Base-by-base conservation (phyloP, 116 monocot genomes). In the Zostera marina region DNA sequence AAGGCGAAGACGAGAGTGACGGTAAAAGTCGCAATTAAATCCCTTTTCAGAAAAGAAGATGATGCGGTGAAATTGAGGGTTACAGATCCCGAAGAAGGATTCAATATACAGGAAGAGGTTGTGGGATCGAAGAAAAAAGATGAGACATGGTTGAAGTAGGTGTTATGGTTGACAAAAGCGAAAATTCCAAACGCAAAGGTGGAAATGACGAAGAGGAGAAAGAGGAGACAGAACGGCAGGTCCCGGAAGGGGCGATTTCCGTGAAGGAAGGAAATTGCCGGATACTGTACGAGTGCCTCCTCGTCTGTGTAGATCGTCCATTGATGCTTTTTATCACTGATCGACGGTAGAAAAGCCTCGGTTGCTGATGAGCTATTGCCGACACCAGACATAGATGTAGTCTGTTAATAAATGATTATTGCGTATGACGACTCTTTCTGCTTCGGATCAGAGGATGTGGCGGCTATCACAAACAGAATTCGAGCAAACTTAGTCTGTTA, bases 191-290 rank as follows among this genome's bases (percentile, higher is more conserved):
- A 42, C 40, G 69, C 75, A 54, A 83, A 56, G 56, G 92, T 80
- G 73, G 76, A 54, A 63, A 83, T 59, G 19, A 65, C 58, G 68
- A 92, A 65, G 63, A 84, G 65, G 64, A 80, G 70, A 72, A 87
- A 87, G 70, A 83, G 66, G 68, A 78, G 24, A 67, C 78, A 65
- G 24, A 67, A 61, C 11, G 81, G 69, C 47, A 87, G 62, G 70
- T 92, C 92, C 20, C 82, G 82, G 62, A 80, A 58, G 7, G 76
- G 80, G 41, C 91, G 86, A 56, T 69, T 77, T 1, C 75, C 75
- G 54, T 58, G 71, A 25, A 63, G 62, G 87, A 76, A 86, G 71
- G 83, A 67, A 21, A 86, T 81, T 9, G 76, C 79, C 7, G 73
- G 71, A 66, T 71, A 87, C 22, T 65, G 68, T 53, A 65, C 57